Evolutionary conservation across 169 alveolate species (phyloP), one percentile per base, ranked within the genome.

Genomic region (Neospora caninum): DNA sequence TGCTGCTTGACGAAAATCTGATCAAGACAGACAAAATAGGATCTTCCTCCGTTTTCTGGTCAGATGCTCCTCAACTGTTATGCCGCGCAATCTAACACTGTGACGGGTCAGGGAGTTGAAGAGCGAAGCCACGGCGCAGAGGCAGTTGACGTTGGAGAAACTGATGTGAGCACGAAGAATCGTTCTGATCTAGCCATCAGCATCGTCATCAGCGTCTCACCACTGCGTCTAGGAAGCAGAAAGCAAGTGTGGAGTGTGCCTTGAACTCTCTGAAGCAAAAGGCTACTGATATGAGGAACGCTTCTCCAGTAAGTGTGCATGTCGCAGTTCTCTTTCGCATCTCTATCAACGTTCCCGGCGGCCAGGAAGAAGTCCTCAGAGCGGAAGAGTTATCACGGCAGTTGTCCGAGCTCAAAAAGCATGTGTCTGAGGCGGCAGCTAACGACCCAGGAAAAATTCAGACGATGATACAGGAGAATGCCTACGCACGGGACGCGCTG

Each of bases 1-100:
- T 82, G 94, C 88, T 92, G 92, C 91, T 92, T 22, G 92, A 92
- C 42, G 94, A 92, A 36, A 92, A 92, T 82, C 92, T 92, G 39
- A 39, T 92, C 42, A 69, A 80, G 36, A 58, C 92, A 20, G 94
- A 92, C 88, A 92, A 92, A 64, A 88, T 92, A 36, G 94, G 92
- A 10, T 43, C 88, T 29, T 82, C 94, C 16, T 92, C 94, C 4
- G 92, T 92, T 27, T 92, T 92, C 38, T 92, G 94, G 94, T 92
- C 29, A 43, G 88, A 78, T 9, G 22, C n/a, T 22, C 0, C 67
- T 49, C 18, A 7, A 67, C 89, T 67, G 34, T 41, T 36, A 20
- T 43, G 89, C 64, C 9, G 6, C 39, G n/a, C 25, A 41, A 20
- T 49, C 41, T 38, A 22, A 34, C 53, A 39, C 39, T n/a, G 1